phyloP scores from a whole-genome alignment of 2,329 filamentous ascomycete genomes.

The Phyllosticta ampelicida region DNA sequence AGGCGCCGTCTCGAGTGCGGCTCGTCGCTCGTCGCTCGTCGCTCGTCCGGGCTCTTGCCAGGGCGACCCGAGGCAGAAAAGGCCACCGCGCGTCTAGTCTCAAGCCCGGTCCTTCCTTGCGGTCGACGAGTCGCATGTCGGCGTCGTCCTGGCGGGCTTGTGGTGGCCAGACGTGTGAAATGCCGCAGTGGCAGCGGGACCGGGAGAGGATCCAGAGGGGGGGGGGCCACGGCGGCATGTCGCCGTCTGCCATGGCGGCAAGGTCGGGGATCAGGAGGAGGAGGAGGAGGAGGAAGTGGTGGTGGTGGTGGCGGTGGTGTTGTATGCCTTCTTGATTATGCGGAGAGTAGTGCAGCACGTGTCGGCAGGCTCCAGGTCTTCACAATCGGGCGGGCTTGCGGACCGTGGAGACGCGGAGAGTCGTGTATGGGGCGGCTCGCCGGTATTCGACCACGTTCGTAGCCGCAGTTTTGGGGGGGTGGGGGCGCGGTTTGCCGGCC shows the following conservation, averaged over 20 bases:
- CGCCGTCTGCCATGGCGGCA: background rate
- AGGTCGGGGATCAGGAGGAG: background rate
- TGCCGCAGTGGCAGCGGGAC: background rate
- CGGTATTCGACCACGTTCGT: background rate
- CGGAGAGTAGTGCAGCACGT: background rate
- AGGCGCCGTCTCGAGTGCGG: no score
- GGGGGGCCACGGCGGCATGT: background rate
- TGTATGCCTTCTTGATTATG: background rate
- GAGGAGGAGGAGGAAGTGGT: no score
- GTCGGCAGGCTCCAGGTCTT: background rate
- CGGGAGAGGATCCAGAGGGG: background rate
- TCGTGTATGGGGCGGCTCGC: background rate
- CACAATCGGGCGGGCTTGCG: background rate
- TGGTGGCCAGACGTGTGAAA: background rate
- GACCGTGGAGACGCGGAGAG: background rate
- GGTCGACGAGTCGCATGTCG: background rate
- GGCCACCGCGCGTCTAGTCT: no score
- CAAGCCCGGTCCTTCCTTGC: no score
- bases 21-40: no score
- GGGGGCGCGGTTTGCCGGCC: background rate
- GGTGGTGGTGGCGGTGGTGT: no score
- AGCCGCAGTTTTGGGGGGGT: no score
- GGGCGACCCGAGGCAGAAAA: no score
- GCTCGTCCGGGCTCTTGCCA: no score
- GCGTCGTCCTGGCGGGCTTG: background rate